Percentiles rank a stretch among this genome's conserved stretches.
Evolutionary conservation across 2,329 filamentous ascomycete genomes (phyloP).

Genomic region (Clarireedia hainanense): DNA sequence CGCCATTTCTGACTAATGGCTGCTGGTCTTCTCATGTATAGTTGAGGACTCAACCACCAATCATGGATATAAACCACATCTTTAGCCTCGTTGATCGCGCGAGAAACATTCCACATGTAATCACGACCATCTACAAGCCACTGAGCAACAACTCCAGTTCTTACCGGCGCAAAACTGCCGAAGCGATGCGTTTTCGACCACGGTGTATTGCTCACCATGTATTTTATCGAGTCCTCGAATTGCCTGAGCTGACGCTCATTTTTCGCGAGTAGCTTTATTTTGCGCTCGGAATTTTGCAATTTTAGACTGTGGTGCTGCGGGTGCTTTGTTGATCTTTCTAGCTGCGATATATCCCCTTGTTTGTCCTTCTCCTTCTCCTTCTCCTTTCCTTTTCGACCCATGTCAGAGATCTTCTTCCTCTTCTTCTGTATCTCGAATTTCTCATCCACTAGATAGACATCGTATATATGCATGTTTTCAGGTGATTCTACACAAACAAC

Average conservation of each 20-base stretch:
- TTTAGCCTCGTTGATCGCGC: conserved; percentile 92
- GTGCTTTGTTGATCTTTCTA: conserved; percentile 31
- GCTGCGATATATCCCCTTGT: conserved; percentile 15
- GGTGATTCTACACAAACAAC: conserved; percentile 97
- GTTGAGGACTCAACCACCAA: conserved; percentile 95
- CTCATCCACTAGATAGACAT: conserved; percentile 93
- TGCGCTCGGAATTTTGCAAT: conserved; percentile 85
- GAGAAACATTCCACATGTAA: conserved; percentile 99
- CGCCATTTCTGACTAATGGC: conserved; percentile 98
- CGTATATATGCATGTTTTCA: conserved; percentile 97
- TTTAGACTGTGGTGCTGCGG: conserved; percentile 75
- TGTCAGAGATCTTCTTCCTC: conserved; percentile 46
- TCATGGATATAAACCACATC: conserved; percentile 99
- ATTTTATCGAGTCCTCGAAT: conserved; percentile 85
- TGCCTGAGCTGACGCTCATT: conserved; percentile 85
- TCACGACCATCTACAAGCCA: conserved; percentile 96
- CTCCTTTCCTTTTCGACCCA: conserved; percentile 48
- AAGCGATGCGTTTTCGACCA: conserved; percentile 85
- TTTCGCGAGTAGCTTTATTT: conserved; percentile 81
- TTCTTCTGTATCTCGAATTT: conserved; percentile 78
- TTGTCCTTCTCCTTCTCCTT: conserved; percentile 25
- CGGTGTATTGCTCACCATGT: conserved; percentile 74
- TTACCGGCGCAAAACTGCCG: conserved; percentile 85
- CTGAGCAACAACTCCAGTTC: conserved; percentile 79
- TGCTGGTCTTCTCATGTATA: conserved; percentile 89